Evolutionary conservation across 805 yeast genomes (phyloP), one percentile per base, ranked within the genome.

Genomic region (Lipomyces mesembrius): DNA sequence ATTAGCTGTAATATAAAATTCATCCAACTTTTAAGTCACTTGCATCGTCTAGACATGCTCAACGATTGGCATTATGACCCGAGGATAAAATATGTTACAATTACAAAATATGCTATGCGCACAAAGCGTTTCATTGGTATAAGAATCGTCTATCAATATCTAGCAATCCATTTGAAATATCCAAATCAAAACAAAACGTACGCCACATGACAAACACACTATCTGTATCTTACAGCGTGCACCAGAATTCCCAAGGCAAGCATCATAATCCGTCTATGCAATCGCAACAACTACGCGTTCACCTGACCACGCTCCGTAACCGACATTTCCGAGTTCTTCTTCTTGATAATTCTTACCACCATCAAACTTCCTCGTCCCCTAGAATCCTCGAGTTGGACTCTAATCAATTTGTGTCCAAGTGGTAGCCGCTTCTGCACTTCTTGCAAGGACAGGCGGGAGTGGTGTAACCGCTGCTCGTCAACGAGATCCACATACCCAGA

Each of bases 371-470:
- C 49, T 27, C 11, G 14, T 8, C 29, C 22, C 25, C 35, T 29
- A n/a, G 27, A 22, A 35, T 11, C 29, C 27, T 49, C 62, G 9
- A 27, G 8, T 22, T 39, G 29, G 32, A 57, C 34, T 25, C 22
- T 20, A 35, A 57, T 17, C 60, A 57, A 20, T 20, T 57, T 57
- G 17, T 34, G n/a, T 14, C 34, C 60, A 25, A 20, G 20, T 37
- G 52, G 52, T 20, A 57, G 25, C 34, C 46, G 29, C 32, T 35
- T 9, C 60, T 37, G 34, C 27, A 32, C 52, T 12, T 35, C 49
- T 35, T 57, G 52, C 14, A 57, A 57, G 11, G 27, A 34, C 51
- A 35, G 60, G n/a, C 49, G 49, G 34, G 60, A 57, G 22, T 57
- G 53, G 52, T n/a, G 20, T n/a, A 12, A 6, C 11, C 52, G 29